Conservation (phyloP, 2,329 filamentous ascomycete species). For the Allantophomopsis cytisporea region DNA sequence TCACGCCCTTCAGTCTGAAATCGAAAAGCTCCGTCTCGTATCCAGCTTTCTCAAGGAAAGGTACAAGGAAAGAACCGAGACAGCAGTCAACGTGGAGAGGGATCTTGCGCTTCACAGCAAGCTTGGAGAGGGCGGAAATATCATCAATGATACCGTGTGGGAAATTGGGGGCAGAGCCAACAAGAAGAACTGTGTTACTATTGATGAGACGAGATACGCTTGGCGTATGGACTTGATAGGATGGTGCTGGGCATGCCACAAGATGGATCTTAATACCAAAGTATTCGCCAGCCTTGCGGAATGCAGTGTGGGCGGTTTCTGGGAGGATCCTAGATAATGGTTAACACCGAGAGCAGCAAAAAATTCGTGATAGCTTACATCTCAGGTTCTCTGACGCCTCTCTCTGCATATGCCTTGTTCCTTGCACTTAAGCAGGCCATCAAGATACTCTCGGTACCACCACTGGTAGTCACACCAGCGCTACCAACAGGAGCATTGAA, state of each 20-base stretch:
- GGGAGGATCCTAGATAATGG: constrained; percentile 63
- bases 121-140: constrained; percentile 69
- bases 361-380: constrained; percentile 48
- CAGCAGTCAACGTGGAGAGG: constrained; percentile 97
- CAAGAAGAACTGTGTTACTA: constrained; percentile 83
- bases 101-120: constrained; percentile 67
- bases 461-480: constrained; percentile 80
- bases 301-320: constrained; percentile 88
- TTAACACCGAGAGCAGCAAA: constrained; percentile 7
- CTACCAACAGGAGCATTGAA: constrained; percentile 82
- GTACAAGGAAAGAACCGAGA: constrained; percentile 86
- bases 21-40: constrained; percentile 85
- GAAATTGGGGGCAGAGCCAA: constrained; percentile 94
- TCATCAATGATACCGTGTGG: constrained; percentile 97
- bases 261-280: constrained; percentile 93
- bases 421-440: constrained; percentile 88
- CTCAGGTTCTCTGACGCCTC: constrained; percentile 82
- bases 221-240: constrained; percentile 70
- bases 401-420: constrained; percentile 76
- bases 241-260: constrained; percentile 73
- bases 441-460: constrained; percentile 91
- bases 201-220: constrained; percentile 79
- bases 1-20: constrained; percentile 87
- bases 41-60: constrained; percentile 84
- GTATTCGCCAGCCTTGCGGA: constrained; percentile 88